Conservation (phyloP, 257 asterid genomes). For the Solanum lycopersicoides region DNA sequence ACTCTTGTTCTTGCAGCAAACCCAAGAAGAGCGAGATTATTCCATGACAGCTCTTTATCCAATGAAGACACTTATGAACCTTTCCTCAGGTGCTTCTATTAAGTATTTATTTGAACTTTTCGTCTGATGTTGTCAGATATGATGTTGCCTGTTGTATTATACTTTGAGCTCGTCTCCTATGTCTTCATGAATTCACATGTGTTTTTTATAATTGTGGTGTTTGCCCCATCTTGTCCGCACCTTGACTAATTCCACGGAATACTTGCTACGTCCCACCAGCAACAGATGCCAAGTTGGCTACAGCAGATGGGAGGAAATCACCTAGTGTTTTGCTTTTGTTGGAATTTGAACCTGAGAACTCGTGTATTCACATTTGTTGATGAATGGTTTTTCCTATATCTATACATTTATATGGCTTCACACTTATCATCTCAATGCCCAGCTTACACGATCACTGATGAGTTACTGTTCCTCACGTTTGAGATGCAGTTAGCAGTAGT, state of each 20-base stretch:
- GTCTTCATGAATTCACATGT: background rate
- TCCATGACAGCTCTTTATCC: constrained; percentile 60
- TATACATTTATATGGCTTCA: background rate
- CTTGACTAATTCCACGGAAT: background rate
- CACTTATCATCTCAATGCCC: background rate
- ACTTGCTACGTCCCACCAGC: background rate
- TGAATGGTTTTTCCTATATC: background rate
- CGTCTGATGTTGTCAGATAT: background rate
- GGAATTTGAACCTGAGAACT: background rate
- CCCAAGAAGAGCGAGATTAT: constrained; percentile 67
- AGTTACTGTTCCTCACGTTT: background rate
- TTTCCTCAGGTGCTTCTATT: constrained; percentile 51
- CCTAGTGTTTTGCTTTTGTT: background rate
- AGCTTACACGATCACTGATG: background rate
- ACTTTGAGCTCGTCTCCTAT: background rate
- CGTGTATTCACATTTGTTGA: background rate
- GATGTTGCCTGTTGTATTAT: background rate
- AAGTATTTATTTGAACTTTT: background rate
- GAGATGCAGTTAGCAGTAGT: background rate
- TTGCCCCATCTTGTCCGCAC: background rate
- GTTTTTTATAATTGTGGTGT: background rate
- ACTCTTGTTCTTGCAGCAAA: constrained; percentile 41
- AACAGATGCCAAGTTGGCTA: background rate
- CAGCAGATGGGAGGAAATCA: background rate
- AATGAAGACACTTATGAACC: constrained; percentile 72